Evolutionary conservation across 2,329 filamentous ascomycete genomes (phyloP).

Genomic region (Neodidymelliopsis sp.): DNA sequence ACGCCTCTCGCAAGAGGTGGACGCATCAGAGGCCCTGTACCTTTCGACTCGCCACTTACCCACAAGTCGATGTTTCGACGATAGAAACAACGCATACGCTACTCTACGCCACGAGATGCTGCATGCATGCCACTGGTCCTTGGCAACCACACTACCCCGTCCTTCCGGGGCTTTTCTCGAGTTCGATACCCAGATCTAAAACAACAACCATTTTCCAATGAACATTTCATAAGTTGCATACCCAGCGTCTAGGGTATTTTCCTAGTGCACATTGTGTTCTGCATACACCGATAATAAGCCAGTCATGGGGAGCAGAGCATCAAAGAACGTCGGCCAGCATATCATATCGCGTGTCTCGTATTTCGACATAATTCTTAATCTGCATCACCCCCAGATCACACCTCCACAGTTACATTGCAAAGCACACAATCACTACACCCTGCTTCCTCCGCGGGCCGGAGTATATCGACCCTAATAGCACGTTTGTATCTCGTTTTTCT

Average conservation of each 20-base stretch:
- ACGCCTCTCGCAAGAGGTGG: constrained; percentile 45
- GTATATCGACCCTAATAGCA: background rate
- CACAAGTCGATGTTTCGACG: constrained; percentile 43
- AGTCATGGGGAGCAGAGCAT: background rate
- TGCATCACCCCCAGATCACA: background rate
- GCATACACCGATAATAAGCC: constrained; percentile 9
- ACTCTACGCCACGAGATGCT: background rate
- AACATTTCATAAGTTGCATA: constrained; percentile 2
- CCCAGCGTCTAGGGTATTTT: constrained; percentile 4
- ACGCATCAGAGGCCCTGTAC: constrained; percentile 37
- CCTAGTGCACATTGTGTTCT: background rate
- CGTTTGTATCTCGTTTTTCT: background rate
- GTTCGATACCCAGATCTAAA: background rate
- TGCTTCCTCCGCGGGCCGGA: constrained; percentile 15
- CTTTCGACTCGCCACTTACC: constrained; percentile 41
- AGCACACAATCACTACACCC: background rate
- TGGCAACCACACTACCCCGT: background rate
- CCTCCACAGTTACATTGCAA: background rate
- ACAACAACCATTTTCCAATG: background rate
- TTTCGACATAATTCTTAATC: background rate
- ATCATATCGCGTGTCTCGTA: constrained; percentile 3
- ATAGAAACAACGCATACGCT: constrained; percentile 7
- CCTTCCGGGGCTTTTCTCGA: background rate
- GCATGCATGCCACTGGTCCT: background rate
- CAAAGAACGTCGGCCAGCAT: background rate